phyloP scores from a whole-genome alignment of 2,329 filamentous ascomycete species.

The Monosporascus sp. region DNA sequence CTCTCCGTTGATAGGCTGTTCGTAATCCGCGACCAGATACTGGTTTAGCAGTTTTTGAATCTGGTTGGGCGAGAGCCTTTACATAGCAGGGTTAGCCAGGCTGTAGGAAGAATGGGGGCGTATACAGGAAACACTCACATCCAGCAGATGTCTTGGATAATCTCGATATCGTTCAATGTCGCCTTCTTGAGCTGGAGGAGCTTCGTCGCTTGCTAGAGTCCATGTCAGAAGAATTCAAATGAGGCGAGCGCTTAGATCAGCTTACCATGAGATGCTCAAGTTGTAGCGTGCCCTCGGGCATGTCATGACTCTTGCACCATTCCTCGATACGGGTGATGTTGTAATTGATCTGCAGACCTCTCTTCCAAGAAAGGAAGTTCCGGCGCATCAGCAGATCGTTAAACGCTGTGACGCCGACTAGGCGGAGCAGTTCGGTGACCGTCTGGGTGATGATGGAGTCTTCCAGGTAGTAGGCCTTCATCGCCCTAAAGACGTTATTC shows the following conservation, averaged over 20 bases:
- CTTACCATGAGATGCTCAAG: conserved; percentile 94
- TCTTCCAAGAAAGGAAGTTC: conserved; percentile 99
- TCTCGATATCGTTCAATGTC: conserved; percentile 97
- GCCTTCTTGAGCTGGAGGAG: conserved; percentile 98
- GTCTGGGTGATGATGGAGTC: conserved; percentile 95
- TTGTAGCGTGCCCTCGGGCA: conserved; percentile 96
- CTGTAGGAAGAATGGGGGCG: background rate
- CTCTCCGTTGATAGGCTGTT: conserved; percentile 98
- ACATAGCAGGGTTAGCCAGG: conserved; percentile 10
- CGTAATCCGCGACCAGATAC: conserved; percentile 97
- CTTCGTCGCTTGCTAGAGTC: conserved; percentile 83
- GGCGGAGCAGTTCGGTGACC: conserved; percentile 83
- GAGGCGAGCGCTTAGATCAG: conserved; percentile 1
- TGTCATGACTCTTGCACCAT: conserved; percentile 99
- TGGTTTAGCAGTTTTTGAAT: conserved; percentile 99
- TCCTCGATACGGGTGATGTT: conserved; percentile 99
- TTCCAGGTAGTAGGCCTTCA: conserved; percentile 98
- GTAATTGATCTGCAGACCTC: conserved; percentile 98
- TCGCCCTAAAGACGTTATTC: conserved; percentile 96
- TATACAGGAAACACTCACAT: conserved; percentile 64
- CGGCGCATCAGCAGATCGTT: conserved; percentile 96
- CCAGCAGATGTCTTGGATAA: conserved; percentile 99
- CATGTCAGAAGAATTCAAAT: conserved; percentile 20
- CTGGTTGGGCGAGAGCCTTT: conserved; percentile 91
- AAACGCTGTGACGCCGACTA: conserved; percentile 96